phyloP scores from a whole-genome alignment of 176 grass and related monocot genomes.

The Oryza meridionalis region DNA sequence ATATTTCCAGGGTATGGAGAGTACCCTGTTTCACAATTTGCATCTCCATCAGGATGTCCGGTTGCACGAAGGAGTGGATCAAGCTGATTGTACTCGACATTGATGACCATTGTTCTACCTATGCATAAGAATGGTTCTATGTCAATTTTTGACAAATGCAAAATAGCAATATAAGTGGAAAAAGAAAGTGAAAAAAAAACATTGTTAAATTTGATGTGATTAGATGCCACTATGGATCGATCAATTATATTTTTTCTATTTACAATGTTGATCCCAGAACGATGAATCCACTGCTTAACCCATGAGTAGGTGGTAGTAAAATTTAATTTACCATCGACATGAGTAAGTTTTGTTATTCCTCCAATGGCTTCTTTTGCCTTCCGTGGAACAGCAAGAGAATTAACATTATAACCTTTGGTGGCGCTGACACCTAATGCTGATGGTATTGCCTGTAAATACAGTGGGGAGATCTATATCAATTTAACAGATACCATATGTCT shows the following conservation, averaged over 20 bases:
- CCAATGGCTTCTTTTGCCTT: conserved; percentile 99
- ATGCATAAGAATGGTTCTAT: conserved; percentile 33
- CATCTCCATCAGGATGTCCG: conserved; percentile 92
- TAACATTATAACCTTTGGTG: conserved; percentile 90
- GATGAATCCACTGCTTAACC: background rate
- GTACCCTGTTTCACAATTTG: conserved; percentile 82
- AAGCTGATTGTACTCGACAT: conserved; percentile 99
- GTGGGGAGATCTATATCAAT: background rate
- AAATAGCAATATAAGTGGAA: background rate
- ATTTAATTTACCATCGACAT: conserved; percentile 71
- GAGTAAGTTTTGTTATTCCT: conserved; percentile 97
- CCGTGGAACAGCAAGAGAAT: conserved; percentile 93
- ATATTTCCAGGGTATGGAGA: conserved; percentile 98
- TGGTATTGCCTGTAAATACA: conserved; percentile 83
- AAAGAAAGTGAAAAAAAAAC: conserved; percentile 15
- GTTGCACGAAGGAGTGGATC: conserved; percentile 89
- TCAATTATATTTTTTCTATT: background rate
- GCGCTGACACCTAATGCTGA: conserved; percentile 91
- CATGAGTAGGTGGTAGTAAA: conserved; percentile 22
- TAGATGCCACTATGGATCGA: background rate
- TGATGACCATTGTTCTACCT: conserved; percentile 97
- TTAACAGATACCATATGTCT: background rate
- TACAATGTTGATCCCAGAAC: background rate
- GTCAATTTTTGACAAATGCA: conserved; percentile 11
- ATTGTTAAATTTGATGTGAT: background rate